A percentile compares a stretch with the other conserved stretches of the same genome.
phyloP scores from a whole-genome alignment of 164 flowering plant genomes.

The grape (Vitis vinifera) region ASM3070453v1 NC_081814.1:13290001-13290500 shows the following conservation, averaged over 20 bases:
- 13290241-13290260: slow-evolving; percentile 23
- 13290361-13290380: slow-evolving; percentile 10
- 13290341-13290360: slow-evolving; percentile 17
- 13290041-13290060: no score
- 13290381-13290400: slow-evolving; percentile 4
- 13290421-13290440: slow-evolving; percentile 6
- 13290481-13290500: slow-evolving; percentile 1
- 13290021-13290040: no score
- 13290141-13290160: not conserved
- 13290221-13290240: slow-evolving; percentile 2
- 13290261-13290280: slow-evolving; percentile 12
- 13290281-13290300: slow-evolving; percentile 22
- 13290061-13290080: no score
- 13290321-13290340: slow-evolving; percentile 7
- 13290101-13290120: no score
- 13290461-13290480: not conserved
- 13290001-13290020: no score
- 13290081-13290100: no score
- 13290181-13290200: slow-evolving; percentile 2
- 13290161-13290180: slow-evolving; percentile 3
- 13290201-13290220: not conserved
- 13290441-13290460: slow-evolving; percentile 2
- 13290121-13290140: no score
- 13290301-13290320: slow-evolving; percentile 6
- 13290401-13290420: slow-evolving; percentile 13